These are phyloP conservation scores for Fimicolochytrium jonesii DNA, from an alignment of 192 early-diverging fungal species.

Conservation along the genomic window DNA sequence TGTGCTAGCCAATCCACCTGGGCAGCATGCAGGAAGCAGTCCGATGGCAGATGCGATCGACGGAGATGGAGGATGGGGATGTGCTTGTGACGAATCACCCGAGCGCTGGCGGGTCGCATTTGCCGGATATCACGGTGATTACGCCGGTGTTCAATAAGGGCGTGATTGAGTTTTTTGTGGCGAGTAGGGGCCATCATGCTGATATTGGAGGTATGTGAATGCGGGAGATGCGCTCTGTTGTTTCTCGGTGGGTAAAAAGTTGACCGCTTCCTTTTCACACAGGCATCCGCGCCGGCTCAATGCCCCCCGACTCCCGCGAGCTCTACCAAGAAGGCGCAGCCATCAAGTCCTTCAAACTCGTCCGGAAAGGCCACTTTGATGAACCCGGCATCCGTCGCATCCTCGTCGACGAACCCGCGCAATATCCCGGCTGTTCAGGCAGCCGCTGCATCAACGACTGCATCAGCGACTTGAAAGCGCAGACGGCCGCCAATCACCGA, in stretches of 20 bases:
- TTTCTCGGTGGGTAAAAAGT: conserved; percentile 30
- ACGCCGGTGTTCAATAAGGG: conserved; percentile 86
- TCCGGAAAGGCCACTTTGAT: conserved; percentile 77
- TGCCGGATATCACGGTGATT: conserved; percentile 85
- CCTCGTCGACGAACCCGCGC: conserved; percentile 76
- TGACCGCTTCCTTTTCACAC: too few species aligned
- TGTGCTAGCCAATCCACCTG: conserved; percentile 82
- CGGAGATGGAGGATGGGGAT: conserved; percentile 77
- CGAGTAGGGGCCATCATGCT: conserved; percentile 86
- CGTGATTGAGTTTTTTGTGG: conserved; percentile 88
- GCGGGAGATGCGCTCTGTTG: conserved; percentile 41
- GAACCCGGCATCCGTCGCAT: conserved; percentile 70
- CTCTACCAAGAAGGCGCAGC: conserved; percentile 95
- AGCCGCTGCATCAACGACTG: conserved; percentile 87
- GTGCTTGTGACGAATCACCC: conserved; percentile 96
- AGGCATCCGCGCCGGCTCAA: conserved; percentile 50
- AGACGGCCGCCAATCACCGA: conserved; percentile 93
- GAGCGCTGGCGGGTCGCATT: conserved; percentile 69
- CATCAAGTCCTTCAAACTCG: conserved; percentile 83
- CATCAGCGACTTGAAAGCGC: conserved; percentile 92
- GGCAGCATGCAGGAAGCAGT: conserved; percentile 94
- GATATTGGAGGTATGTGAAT: conserved; percentile 94
- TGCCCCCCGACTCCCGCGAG: conserved; percentile 91
- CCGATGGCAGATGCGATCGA: conserved; percentile 77
- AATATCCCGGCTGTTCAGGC: conserved; percentile 80